Evolutionary conservation across 1,284 basidiomycete species (phyloP).

Genomic region (Stereum hirsutum): DNA sequence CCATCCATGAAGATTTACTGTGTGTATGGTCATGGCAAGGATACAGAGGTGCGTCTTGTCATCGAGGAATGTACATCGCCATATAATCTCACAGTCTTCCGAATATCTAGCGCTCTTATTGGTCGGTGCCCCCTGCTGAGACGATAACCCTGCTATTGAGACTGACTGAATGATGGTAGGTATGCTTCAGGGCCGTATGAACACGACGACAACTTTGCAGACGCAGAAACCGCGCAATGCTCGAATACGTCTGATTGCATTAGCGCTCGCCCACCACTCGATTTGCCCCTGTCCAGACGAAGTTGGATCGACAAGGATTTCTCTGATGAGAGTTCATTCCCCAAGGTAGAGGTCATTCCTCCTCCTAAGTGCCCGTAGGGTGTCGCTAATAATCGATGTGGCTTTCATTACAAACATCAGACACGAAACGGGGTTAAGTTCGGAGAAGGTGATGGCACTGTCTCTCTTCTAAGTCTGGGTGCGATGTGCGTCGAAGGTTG

Average conservation of each 20-base stretch:
- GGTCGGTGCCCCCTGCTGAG: slow-evolving; percentile 27
- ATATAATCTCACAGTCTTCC: too few relatives aligned
- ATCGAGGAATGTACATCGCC: not conserved
- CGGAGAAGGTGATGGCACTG: slow-evolving; percentile 95
- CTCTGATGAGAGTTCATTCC: slow-evolving; percentile 51
- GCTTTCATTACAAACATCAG: slow-evolving; percentile 19
- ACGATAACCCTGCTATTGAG: slow-evolving; percentile 1
- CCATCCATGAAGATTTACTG: slow-evolving; percentile 93
- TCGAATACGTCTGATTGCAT: slow-evolving; percentile 27
- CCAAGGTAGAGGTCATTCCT: slow-evolving; percentile 36
- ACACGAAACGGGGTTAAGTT: slow-evolving; percentile 79
- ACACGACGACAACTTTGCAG: slow-evolving; percentile 49
- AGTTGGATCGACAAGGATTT: slow-evolving; percentile 84
- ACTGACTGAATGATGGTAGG: slow-evolving; percentile 24
- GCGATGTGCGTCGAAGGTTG: slow-evolving; percentile 96
- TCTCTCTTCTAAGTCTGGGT: slow-evolving; percentile 82
- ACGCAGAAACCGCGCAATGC: slow-evolving; percentile 35
- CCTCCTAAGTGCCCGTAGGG: not conserved
- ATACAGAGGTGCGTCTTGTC: slow-evolving; percentile 73
- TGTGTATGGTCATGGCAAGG: slow-evolving; percentile 93
- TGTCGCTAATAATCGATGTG: too few relatives aligned
- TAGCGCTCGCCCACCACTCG: slow-evolving; percentile 37
- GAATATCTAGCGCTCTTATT: slow-evolving; percentile 60
- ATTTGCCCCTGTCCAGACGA: slow-evolving; percentile 48
- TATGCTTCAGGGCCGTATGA: slow-evolving; percentile 68